Conservation (phyloP, 2,329 filamentous ascomycete species). For the Apiospora hydei region DNA sequence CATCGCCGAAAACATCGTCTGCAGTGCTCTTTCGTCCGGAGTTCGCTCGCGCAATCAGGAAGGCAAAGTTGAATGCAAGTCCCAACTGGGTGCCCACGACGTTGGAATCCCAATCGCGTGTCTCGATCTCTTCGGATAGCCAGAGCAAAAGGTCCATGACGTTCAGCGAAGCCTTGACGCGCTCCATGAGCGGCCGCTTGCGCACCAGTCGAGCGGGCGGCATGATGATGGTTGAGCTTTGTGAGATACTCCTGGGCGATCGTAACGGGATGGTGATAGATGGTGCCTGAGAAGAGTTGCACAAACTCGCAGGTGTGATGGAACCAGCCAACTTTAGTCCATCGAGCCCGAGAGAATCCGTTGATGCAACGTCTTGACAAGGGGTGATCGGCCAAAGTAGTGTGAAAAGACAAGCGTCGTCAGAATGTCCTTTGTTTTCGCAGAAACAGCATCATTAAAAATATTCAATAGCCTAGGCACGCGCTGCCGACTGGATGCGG, state of each 20-base stretch:
- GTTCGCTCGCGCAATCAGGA: conserved; percentile 85
- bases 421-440: conserved; percentile 17
- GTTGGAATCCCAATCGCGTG: conserved; percentile 88
- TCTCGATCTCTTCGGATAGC: conserved; percentile 91
- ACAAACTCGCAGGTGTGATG: conserved; percentile 1
- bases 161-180: conserved; percentile 81
- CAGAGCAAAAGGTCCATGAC: conserved; percentile 90
- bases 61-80: conserved; percentile 76
- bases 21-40: conserved; percentile 60
- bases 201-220: conserved; percentile 77
- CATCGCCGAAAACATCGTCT: conserved; percentile 88
- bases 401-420: neutral
- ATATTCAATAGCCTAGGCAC: neutral
- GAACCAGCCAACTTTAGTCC: conserved; percentile 8
- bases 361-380: neutral
- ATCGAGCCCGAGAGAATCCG: neutral
- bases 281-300: neutral
- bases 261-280: neutral
- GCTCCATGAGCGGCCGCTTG: conserved; percentile 78
- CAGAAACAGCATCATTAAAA: conserved; percentile 4
- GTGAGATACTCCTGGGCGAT: neutral
- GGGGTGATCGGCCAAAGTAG: neutral
- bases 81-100: conserved; percentile 79
- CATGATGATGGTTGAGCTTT: conserved; percentile 48
- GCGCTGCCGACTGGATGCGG: neutral